Percentiles rank a stretch among this genome's conserved stretches.
Conservation (phyloP, 176 grass and related monocot genomes). For the Phyllostachys edulis region DNA sequence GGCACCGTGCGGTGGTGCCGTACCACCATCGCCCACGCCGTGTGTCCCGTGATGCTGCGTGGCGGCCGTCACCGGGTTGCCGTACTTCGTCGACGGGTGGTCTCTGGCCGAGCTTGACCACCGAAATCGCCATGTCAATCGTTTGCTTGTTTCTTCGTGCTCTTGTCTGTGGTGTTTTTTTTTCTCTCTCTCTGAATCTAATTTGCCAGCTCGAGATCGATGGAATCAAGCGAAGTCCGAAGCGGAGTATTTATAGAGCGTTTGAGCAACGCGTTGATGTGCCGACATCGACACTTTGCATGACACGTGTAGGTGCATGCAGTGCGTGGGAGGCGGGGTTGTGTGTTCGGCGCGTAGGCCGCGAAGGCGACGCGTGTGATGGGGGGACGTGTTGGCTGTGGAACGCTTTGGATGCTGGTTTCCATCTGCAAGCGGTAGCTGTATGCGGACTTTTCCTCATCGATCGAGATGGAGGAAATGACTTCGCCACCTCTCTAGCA, state of each 20-base stretch:
- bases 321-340: too few relatives aligned
- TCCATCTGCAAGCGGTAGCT: too few relatives aligned
- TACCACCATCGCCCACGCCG: background rate
- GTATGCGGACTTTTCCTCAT: background rate
- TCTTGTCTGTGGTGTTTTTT: too few relatives aligned
- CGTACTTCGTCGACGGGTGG: conserved; percentile 33
- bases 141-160: background rate
- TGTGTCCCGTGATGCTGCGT: background rate
- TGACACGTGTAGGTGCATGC: background rate
- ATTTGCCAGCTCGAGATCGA: background rate
- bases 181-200: background rate
- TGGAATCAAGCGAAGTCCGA: background rate
- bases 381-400: background rate
- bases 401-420: background rate
- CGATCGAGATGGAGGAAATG: background rate
- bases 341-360: too few relatives aligned
- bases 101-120: background rate
- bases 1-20: background rate
- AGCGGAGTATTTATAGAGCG: background rate
- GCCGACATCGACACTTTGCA: background rate
- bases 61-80: background rate
- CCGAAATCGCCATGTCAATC: conserved; percentile 11
- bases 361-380: background rate
- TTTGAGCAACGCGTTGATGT: background rate
- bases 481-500: too few relatives aligned